These are phyloP conservation scores for Phytophthora rubi DNA, from an alignment of 352 stramenopile genomes.

Conservation along the genomic window DNA sequence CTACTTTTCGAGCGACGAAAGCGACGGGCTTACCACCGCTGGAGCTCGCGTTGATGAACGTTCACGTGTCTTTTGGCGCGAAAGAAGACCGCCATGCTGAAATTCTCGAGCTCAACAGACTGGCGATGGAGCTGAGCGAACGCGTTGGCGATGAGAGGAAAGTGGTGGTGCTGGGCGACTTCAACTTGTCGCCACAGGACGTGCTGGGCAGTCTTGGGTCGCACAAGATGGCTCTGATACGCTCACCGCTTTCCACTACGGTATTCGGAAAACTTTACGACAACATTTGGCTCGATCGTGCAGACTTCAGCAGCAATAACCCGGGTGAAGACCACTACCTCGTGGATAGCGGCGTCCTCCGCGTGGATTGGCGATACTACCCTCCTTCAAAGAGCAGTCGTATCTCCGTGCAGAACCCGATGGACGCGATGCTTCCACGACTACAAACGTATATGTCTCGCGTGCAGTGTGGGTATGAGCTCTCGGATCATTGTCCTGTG, in stretches of 20 bases:
- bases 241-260: slow-evolving; percentile 53
- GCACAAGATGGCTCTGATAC: slow-evolving; percentile 50
- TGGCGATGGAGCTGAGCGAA: slow-evolving; percentile 31
- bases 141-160: slow-evolving; percentile 21
- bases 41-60: slow-evolving; percentile 55
- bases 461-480: slow-evolving; percentile 52
- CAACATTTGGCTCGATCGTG: slow-evolving; percentile 64
- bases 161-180: slow-evolving; percentile 66
- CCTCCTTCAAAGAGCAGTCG: slow-evolving; percentile 37
- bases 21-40: slow-evolving; percentile 24
- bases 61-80: slow-evolving; percentile 55
- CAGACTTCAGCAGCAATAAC: slow-evolving; percentile 18
- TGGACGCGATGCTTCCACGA: slow-evolving; percentile 33
- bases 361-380: slow-evolving; percentile 71
- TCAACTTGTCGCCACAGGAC: slow-evolving; percentile 69
- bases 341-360: slow-evolving; percentile 57
- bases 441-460: slow-evolving; percentile 44
- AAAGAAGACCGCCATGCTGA: slow-evolving; percentile 38
- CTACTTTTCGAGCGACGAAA: slow-evolving; percentile 39
- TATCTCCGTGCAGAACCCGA: slow-evolving; percentile 19
- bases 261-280: slow-evolving; percentile 70
- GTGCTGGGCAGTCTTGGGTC: slow-evolving; percentile 31
- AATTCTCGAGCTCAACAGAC: slow-evolving; percentile 42
- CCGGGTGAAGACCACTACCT: slow-evolving; percentile 8
- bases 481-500: slow-evolving; percentile 74